A percentile compares a stretch with the other conserved stretches of the same genome.
phyloP scores from a whole-genome alignment of 306 rosid genomes.

The Dryas drummondii region DNA sequence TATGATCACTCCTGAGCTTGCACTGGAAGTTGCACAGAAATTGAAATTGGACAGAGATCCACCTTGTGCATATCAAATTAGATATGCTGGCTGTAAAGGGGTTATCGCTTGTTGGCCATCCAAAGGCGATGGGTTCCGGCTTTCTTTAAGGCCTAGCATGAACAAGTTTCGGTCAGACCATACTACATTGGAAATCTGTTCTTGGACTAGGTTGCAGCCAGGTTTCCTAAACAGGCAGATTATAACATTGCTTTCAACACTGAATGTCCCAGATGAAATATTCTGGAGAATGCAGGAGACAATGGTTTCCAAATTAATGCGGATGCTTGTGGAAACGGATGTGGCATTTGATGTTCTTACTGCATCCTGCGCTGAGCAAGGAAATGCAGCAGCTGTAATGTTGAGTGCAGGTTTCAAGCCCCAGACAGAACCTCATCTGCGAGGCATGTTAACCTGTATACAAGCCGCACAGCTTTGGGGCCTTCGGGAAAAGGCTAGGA shows the following conservation, averaged over 20 bases:
- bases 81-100: constrained; percentile 89
- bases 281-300: constrained; percentile 80
- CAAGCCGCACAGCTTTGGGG: constrained; percentile 86
- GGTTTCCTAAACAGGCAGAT: constrained; percentile 88
- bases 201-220: constrained; percentile 92
- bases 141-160: constrained; percentile 76
- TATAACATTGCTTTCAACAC: constrained; percentile 64
- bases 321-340: constrained; percentile 58
- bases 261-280: constrained; percentile 58
- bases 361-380: constrained; percentile 78
- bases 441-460: constrained; percentile 70
- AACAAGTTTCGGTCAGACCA: constrained; percentile 58
- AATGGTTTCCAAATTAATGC: constrained; percentile 59
- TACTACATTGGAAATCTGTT: constrained; percentile 67
- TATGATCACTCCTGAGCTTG: constrained; percentile 77
- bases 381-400: constrained; percentile 86
- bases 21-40: constrained; percentile 67
- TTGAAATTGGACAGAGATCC: constrained; percentile 52
- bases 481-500: constrained; percentile 82
- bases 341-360: constrained; percentile 77
- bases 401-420: constrained; percentile 89
- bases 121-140: constrained; percentile 52
- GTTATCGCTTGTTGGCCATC: constrained; percentile 84
- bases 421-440: constrained; percentile 78
- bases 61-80: constrained; percentile 84